phyloP scores from a whole-genome alignment of 352 stramenopile species.

The Phytopythium ostracodes region DNA sequence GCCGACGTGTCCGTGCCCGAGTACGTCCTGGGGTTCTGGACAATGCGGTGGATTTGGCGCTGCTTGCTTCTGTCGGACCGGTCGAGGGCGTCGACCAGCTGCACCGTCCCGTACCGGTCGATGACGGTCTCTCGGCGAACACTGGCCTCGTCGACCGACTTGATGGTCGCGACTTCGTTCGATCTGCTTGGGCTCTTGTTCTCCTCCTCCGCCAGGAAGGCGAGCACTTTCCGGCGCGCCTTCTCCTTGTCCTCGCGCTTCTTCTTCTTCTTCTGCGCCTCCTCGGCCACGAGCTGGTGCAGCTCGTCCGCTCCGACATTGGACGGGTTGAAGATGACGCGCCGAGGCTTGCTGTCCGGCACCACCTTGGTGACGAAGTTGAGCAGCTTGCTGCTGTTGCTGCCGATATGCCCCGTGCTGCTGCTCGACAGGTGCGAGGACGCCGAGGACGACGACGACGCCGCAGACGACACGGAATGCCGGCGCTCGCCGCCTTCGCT shows the following conservation, averaged over 20 bases:
- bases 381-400: conserved; percentile 25
- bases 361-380: conserved; percentile 61
- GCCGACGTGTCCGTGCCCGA: conserved; percentile 2
- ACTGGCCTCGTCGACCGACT: conserved; percentile 45
- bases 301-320: conserved; percentile 33
- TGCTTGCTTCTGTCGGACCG: conserved; percentile 20
- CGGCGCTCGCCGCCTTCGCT: conserved; percentile 16
- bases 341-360: conserved; percentile 36
- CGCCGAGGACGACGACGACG: conserved; percentile 16
- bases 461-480: conserved; percentile 25
- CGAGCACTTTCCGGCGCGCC: conserved; percentile 38
- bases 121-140: conserved; percentile 43
- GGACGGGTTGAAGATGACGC: conserved; percentile 58
- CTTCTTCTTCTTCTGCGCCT: conserved; percentile 38
- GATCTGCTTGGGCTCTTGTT: conserved; percentile 8
- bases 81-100: conserved; percentile 45
- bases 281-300: conserved; percentile 34
- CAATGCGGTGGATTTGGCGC: conserved; percentile 19
- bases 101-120: conserved; percentile 48
- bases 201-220: conserved; percentile 41
- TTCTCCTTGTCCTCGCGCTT: conserved; percentile 42
- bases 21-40: not conserved
- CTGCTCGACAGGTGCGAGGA: conserved; percentile 4
- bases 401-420: conserved; percentile 1
- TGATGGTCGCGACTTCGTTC: conserved; percentile 31